Evolutionary conservation across 1,284 basidiomycete species (phyloP), one percentile per base, ranked within the genome.

Genomic region (Ceratobasidium sp.): DNA sequence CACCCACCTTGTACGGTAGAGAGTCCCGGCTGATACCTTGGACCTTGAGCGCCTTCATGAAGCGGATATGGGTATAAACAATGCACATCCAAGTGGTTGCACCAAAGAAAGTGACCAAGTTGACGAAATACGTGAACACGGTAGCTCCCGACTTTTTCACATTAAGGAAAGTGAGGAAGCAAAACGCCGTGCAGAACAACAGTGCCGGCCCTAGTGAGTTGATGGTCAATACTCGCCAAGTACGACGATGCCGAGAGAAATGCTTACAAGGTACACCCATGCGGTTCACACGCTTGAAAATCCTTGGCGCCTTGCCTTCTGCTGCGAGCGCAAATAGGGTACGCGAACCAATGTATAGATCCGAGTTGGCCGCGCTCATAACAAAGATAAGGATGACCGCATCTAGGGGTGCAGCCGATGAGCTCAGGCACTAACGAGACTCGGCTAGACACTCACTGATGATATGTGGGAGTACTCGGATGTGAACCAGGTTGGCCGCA

Each of bases 41-140:
- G 0, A 85, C 88, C 78, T 90, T 86, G 78, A 93, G 84, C 0
- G 90, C 91, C 80, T 87, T 86, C 91, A 92, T 91, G 83, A 94
- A 93, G 15, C 86, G 86, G 76, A 93, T 89, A 83, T 94, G 92
- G 11, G 89, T 88, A 64, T 87, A 89, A 56, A 88, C 83, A 76
- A 95, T 93, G 29, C 86, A 89, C 86, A 94, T 89, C 91, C 92
- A 93, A 7, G 91, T 92, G 25, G 92, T 85, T 32, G 90, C 89
- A 57, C 92, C 92, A 80, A 91, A 91, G 59, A 90, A 89, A 7
- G 90, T 89, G 52, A 92, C 90, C 62, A 92, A 82, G 79, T 90
- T 90, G 40, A 91, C 89, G 80, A 94, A 93, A 87, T 90, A 94
- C 19, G 85, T 86, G 81, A 93, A 94, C 15, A 93, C 89, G 85